These are phyloP conservation scores for Aspergillus luchuensis DNA, from an alignment of 2,329 filamentous ascomycete genomes.

Conservation along the genomic window DNA sequence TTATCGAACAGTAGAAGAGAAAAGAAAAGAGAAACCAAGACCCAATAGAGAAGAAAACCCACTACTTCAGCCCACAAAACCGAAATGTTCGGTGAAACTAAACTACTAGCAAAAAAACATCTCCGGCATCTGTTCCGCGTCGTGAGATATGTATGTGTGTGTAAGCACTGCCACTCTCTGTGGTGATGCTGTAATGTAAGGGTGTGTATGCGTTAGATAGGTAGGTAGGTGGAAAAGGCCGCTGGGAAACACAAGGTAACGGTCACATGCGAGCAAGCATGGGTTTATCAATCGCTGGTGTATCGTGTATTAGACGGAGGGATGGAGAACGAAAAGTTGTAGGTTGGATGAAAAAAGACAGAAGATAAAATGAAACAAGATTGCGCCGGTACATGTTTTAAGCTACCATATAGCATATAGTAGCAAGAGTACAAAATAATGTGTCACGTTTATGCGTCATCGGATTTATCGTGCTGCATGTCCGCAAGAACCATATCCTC, in stretches of 20 bases:
- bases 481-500: conserved; percentile 54
- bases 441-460: not conserved
- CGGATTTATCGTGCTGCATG: conserved; percentile 29
- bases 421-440: not conserved
- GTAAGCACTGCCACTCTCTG: no score
- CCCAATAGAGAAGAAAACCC: not conserved
- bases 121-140: no score
- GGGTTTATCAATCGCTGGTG: not conserved
- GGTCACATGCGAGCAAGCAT: not conserved
- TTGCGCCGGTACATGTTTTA: not conserved
- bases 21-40: not conserved
- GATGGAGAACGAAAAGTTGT: not conserved
- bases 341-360: not conserved
- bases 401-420: not conserved
- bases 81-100: no score
- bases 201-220: no score
- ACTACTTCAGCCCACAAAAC: not conserved
- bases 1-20: not conserved
- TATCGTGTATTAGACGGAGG: not conserved
- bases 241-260: not conserved
- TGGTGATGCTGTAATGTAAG: no score
- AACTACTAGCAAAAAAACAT: no score
- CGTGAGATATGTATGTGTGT: no score
- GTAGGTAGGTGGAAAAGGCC: not conserved
- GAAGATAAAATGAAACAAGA: not conserved